These are phyloP conservation scores for Bauhinia variegata DNA, from an alignment of 306 rosid species.

Conservation along the genomic window DNA sequence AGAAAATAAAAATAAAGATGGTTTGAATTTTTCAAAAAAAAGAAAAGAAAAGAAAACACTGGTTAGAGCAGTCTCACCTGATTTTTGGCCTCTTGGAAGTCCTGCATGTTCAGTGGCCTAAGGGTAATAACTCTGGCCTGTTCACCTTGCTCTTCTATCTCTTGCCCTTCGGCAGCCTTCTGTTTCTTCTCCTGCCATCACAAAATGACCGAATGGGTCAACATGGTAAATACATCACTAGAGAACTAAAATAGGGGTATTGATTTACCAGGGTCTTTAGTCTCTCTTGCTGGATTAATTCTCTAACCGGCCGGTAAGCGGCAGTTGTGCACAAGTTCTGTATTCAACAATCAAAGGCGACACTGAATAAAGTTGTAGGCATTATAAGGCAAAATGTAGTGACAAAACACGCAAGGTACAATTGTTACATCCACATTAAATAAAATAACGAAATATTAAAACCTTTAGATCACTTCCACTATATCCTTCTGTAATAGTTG, in stretches of 20 bases:
- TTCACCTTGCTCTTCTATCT: too few species aligned
- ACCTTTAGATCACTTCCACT: slow-evolving; percentile 98
- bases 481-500: slow-evolving; percentile 85
- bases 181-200: slow-evolving; percentile 61
- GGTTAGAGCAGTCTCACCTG: slow-evolving; percentile 51
- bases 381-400: slow-evolving; percentile 9
- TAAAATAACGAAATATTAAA: neutral
- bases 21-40: too few species aligned
- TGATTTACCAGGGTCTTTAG: slow-evolving; percentile 63
- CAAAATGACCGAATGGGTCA: neutral
- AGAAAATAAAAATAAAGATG: neutral
- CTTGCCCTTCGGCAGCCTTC: slow-evolving; percentile 46
- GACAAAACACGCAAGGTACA: neutral
- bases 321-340: slow-evolving; percentile 94
- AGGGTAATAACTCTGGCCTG: slow-evolving; percentile 71
- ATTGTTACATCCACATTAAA: neutral
- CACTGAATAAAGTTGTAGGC: slow-evolving; percentile 17
- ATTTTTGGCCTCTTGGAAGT: slow-evolving; percentile 76
- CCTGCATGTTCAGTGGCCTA: slow-evolving; percentile 83
- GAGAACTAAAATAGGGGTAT: neutral
- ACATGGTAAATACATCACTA: slow-evolving; percentile 2
- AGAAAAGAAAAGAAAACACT: too few species aligned
- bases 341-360: slow-evolving; percentile 22
- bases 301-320: slow-evolving; percentile 90
- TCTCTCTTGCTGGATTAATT: slow-evolving; percentile 83